Conservation (phyloP, 1,284 basidiomycete species). For the Exsudoporus floridanus region DNA sequence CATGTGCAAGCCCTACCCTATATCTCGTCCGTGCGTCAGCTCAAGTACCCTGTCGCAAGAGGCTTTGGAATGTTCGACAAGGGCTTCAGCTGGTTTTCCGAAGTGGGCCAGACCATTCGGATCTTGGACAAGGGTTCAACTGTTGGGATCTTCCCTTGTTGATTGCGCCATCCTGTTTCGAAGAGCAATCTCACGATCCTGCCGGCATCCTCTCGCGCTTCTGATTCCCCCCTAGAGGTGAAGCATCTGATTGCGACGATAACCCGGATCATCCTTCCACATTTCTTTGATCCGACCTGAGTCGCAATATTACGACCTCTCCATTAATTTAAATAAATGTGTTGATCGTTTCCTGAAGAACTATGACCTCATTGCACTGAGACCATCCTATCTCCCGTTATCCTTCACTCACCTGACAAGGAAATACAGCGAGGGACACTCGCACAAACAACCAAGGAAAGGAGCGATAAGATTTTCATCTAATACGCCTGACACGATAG, state of each 20-base stretch:
- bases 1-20: conserved; percentile 77
- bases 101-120: conserved; percentile 54
- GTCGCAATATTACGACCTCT: not conserved
- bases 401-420: too few species aligned
- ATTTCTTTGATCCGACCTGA: not conserved
- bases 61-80: conserved; percentile 51
- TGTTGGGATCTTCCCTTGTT: conserved; percentile 58
- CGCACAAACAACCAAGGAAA: not conserved
- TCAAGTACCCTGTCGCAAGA: conserved; percentile 58
- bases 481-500: not conserved
- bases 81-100: conserved; percentile 77
- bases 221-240: not conserved
- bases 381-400: too few species aligned
- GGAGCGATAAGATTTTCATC: not conserved
- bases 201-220: not conserved
- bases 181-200: not conserved
- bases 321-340: not conserved
- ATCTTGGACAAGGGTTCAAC: conserved; percentile 56
- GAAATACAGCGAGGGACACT: too few species aligned
- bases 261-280: not conserved
- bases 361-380: not conserved
- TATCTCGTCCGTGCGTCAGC: conserved; percentile 40
- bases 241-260: not conserved
- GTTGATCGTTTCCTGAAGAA: not conserved
- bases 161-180: conserved; percentile 15